Evolutionary conservation across 2,329 filamentous ascomycete genomes (phyloP).

Genomic region (Salinomyces thailandicus): DNA sequence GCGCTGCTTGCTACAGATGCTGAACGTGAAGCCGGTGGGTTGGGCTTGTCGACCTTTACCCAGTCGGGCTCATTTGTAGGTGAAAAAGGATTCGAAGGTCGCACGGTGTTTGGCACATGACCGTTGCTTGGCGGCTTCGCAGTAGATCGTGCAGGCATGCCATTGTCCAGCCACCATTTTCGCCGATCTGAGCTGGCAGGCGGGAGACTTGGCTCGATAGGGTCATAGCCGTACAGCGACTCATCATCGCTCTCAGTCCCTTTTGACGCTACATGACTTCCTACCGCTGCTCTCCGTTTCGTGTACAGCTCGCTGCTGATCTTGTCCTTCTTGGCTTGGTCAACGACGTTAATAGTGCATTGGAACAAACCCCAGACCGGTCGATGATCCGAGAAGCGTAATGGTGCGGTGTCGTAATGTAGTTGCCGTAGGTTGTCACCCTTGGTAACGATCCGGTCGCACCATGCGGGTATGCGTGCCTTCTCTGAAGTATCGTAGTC

Average conservation of each 20-base stretch:
- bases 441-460: conserved; percentile 82
- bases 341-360: conserved; percentile 68
- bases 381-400: conserved; percentile 90
- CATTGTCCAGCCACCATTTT: conserved; percentile 57
- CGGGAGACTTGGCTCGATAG: conserved; percentile 66
- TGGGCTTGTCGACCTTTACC: conserved; percentile 45
- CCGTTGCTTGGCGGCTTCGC: conserved; percentile 55
- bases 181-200: conserved; percentile 51
- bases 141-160: conserved; percentile 62
- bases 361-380: conserved; percentile 87
- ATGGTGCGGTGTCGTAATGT: conserved; percentile 68
- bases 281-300: conserved; percentile 54
- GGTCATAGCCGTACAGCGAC: conserved; percentile 69
- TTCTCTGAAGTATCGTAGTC: conserved; percentile 93
- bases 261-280: conserved; percentile 47
- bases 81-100: conserved; percentile 72
- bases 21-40: conserved; percentile 12
- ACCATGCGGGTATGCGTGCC: conserved; percentile 91
- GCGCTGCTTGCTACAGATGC: conserved; percentile 11
- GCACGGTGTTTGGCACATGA: conserved; percentile 59
- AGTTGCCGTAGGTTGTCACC: conserved; percentile 73
- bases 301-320: conserved; percentile 68
- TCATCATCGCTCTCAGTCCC: conserved; percentile 63
- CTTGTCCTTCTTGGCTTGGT: conserved; percentile 60
- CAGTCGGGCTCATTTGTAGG: conserved; percentile 70